Percentiles rank a stretch among this genome's conserved stretches.
phyloP scores from a whole-genome alignment of 2,329 filamentous ascomycete species.

The Aulographum hederae region DNA sequence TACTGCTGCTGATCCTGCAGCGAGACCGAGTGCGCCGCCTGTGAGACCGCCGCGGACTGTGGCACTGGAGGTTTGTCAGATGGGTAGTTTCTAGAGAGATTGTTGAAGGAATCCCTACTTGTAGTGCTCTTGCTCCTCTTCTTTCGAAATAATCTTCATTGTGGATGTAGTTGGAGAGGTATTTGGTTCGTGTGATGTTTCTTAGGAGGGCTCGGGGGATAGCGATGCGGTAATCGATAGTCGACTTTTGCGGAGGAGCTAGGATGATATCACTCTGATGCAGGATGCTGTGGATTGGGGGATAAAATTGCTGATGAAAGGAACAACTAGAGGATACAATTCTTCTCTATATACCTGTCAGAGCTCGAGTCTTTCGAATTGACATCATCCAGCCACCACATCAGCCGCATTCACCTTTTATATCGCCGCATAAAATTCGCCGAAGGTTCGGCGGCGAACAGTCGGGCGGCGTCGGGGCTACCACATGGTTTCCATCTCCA shows the following conservation, averaged over 20 bases:
- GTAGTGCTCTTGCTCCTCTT: conserved; percentile 84
- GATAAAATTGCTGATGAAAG: not conserved
- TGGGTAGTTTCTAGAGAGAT: not conserved
- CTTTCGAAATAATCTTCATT: conserved; percentile 93
- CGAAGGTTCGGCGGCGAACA: too few relatives aligned
- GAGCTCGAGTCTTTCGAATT: too few relatives aligned
- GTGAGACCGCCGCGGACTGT: conserved; percentile 65
- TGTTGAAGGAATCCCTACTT: conserved; percentile 23
- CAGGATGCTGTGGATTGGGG: not conserved
- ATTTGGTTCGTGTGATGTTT: not conserved
- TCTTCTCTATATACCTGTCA: too few relatives aligned
- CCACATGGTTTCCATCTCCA: too few relatives aligned
- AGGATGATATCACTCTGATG: too few relatives aligned
- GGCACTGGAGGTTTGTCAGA: conserved; percentile 22
- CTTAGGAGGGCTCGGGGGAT: not conserved
- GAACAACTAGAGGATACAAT: too few relatives aligned
- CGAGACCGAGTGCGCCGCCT: conserved; percentile 53
- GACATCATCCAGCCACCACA: too few relatives aligned
- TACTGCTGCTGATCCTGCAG: conserved; percentile 49
- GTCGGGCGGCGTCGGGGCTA: too few relatives aligned
- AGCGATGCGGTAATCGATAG: not conserved
- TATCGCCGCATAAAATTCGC: too few relatives aligned
- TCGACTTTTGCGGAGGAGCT: too few relatives aligned
- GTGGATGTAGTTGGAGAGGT: too few relatives aligned
- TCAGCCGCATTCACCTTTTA: too few relatives aligned